Percentiles rank a stretch among this genome's conserved stretches.
These are phyloP conservation scores for Mucor sp. DNA, from an alignment of 371 early-diverging fungal genomes.

Conservation along the genomic window DNA sequence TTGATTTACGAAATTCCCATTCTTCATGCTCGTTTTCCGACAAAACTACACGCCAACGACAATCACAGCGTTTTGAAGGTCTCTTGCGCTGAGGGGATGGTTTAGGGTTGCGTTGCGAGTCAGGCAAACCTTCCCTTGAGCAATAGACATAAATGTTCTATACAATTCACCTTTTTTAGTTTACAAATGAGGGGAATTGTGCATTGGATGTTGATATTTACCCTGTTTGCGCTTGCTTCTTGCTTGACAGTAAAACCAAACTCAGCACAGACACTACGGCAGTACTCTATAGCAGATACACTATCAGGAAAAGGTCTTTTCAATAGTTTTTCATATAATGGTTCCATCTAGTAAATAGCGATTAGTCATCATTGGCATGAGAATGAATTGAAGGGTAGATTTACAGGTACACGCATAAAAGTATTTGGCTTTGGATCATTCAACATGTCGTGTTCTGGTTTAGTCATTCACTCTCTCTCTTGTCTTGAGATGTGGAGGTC, in stretches of 20 bases:
- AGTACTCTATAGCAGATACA: constrained; percentile 40
- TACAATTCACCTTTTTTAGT: neutral
- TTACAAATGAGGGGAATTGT: neutral
- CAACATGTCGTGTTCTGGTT: constrained; percentile 9
- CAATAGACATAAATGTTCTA: constrained; percentile 68
- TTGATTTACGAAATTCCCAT: constrained; percentile 63
- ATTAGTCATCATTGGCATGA: neutral
- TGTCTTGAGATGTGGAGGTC: neutral
- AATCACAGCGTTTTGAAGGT: constrained; percentile 62
- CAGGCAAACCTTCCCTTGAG: constrained; percentile 64
- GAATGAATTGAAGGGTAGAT: neutral
- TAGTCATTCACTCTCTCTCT: constrained; percentile 19
- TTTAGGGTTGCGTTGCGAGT: constrained; percentile 59
- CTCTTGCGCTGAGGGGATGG: constrained; percentile 60
- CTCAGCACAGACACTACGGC: constrained; percentile 39
- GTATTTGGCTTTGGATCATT: constrained; percentile 10
- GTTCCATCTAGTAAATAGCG: constrained; percentile 37
- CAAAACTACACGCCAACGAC: constrained; percentile 66
- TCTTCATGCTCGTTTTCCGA: constrained; percentile 55
- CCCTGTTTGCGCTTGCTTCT: constrained; percentile 49
- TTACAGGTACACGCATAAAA: constrained; percentile 29
- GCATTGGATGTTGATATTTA: constrained; percentile 10
- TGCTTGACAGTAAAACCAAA: constrained; percentile 51
- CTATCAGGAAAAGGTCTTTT: constrained; percentile 36
- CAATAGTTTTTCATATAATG: constrained; percentile 40